Evolutionary conservation across 2,329 filamentous ascomycete species (phyloP).

Genomic region (Phialophora expanda): DNA sequence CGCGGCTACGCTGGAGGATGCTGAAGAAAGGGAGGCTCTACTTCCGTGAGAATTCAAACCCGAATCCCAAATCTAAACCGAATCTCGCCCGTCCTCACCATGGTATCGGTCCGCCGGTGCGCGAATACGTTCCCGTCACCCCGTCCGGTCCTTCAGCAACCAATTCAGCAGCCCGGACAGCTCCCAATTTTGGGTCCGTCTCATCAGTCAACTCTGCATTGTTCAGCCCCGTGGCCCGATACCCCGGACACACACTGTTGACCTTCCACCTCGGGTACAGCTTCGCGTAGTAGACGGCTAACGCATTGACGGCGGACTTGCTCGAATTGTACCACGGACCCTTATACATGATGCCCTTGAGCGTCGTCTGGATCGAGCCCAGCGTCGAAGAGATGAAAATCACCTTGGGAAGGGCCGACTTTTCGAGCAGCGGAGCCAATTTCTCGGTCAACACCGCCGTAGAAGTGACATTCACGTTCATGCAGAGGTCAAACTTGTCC

Average conservation of each 20-base stretch:
- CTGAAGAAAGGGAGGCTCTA: conserved; percentile 27
- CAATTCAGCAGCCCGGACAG: conserved; percentile 34
- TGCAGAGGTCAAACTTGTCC: conserved; percentile 38
- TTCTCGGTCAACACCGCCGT: conserved; percentile 36
- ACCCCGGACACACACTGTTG: conserved; percentile 37
- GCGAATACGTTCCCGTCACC: conserved; percentile 35
- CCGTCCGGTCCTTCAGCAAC: conserved; percentile 32
- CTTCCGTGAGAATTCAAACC: conserved; percentile 20
- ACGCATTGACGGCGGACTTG: conserved; percentile 35
- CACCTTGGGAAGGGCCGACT: conserved; percentile 34
- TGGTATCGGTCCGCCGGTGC: conserved; percentile 28
- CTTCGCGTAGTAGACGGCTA: conserved; percentile 36
- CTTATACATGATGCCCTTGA: conserved; percentile 16
- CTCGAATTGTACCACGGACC: conserved; percentile 32
- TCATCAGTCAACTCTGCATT: conserved; percentile 31
- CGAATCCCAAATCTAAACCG: not conserved
- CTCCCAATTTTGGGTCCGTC: conserved; percentile 32
- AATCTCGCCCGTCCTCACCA: conserved; percentile 27
- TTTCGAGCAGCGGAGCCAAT: conserved; percentile 35
- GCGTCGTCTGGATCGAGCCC: conserved; percentile 29
- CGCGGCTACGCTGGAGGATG: not conserved
- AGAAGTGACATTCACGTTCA: conserved; percentile 40
- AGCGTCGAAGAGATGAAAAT: conserved; percentile 34
- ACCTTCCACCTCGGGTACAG: conserved; percentile 34
- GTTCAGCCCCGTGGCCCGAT: conserved; percentile 31